Evolutionary conservation across 768 basidiomycete genomes (phyloP), one percentile per base, ranked within the genome.

Genomic region (Tubosaeta sp.): DNA sequence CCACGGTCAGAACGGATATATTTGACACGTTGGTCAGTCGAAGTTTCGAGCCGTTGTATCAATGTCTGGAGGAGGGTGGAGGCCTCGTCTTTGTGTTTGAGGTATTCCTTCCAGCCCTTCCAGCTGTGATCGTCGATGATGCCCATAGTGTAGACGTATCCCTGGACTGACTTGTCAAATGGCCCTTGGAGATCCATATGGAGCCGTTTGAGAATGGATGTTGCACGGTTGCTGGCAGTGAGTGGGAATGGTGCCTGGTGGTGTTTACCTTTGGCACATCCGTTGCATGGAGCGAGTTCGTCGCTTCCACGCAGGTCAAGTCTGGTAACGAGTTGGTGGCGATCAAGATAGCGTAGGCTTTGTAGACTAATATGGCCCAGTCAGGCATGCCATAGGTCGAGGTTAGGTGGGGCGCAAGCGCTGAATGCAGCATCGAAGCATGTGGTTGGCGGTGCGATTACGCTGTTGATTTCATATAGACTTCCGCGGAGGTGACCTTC

Each of bases 91-190:
- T 54, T 58, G 22, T 43, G 37, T 17, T 35, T 38, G 0, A 58
- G 38, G 32, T 43, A 58, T 27, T 58, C 48, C 19, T 58, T 58
- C 48, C 53, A 58, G 1, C 57, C 48, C 19, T 55, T 58, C 14
- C 10, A 19, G 26, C 45, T 58, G 10, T 55, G 26, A n/a, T 58
- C 48, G 32, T 58, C 46, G 13, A 58, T 35, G 0, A 52, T 13
- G 1, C n/a, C 48, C 1, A 58, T 34, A 27, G 48, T 58, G 13
- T 58, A 58, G 1, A 7, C 31, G 10, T 46, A 52, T 1, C 51
- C 57, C 26, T 13, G 53, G n/a, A 54, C 46, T 2, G 57, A 58
- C 4, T 41, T n/a, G 27, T 35, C 6, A 14, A 56, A 49, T 0
- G 46, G 51, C 1, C 51, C 51, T 22, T 56, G 37, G 2, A 48